phyloP scores from a whole-genome alignment of 306 rosid species.

The Dryas drummondii region DNA sequence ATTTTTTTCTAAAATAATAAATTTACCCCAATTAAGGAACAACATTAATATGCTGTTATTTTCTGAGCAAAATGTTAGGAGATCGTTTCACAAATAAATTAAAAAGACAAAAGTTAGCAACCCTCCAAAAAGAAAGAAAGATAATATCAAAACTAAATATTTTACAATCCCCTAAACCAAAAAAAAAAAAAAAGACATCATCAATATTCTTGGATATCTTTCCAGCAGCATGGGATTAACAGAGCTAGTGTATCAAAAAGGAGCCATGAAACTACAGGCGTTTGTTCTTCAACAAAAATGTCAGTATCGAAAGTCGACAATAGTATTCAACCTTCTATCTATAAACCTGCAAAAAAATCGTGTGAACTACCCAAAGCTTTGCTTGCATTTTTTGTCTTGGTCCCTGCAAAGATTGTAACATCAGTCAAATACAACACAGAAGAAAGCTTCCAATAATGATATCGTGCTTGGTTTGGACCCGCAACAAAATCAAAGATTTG shows the following conservation, averaged over 20 bases:
- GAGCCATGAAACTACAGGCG: neutral
- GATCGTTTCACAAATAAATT: neutral
- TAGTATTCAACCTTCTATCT: conserved; percentile 19
- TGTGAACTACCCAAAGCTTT: conserved; percentile 26
- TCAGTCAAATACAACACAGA: conserved; percentile 12
- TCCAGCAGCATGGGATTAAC: neutral
- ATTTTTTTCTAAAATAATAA: no score
- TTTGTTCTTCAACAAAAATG: neutral
- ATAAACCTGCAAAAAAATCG: conserved; percentile 58
- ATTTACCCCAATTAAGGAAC: no score
- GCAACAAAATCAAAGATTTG: neutral
- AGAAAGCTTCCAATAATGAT: neutral
- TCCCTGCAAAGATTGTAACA: conserved; percentile 41
- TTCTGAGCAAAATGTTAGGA: neutral
- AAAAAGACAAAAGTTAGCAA: neutral
- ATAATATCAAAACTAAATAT: neutral
- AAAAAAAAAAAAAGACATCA: neutral
- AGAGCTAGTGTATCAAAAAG: neutral
- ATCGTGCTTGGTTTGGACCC: neutral
- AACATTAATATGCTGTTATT: no score
- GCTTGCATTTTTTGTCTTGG: conserved; percentile 43
- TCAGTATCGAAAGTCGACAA: neutral
- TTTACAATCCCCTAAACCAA: neutral
- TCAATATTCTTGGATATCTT: neutral
- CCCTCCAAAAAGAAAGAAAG: neutral